Evolutionary conservation across 257 asterid genomes (phyloP).

Genomic region (Primulina tabacum): DNA sequence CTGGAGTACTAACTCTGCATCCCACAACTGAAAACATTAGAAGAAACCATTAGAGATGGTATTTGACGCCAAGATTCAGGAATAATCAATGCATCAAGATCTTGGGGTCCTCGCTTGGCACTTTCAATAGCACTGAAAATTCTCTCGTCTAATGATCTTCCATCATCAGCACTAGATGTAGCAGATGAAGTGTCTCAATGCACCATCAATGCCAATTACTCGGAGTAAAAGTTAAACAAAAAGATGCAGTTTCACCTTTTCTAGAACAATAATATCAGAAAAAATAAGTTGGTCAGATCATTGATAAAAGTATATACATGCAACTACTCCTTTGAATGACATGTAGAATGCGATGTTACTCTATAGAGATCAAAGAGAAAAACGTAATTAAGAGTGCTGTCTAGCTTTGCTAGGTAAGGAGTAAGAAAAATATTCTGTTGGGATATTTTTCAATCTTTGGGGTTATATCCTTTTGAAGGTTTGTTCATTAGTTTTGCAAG

Average conservation of each 20-base stretch:
- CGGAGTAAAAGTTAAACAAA: background rate
- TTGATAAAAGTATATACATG: background rate
- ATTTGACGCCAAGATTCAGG: slow-evolving; percentile 10
- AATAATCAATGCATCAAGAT: slow-evolving; percentile 9
- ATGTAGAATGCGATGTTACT: background rate
- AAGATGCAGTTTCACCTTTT: background rate
- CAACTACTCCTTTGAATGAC: background rate
- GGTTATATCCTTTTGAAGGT: too few relatives aligned
- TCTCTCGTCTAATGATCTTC: background rate
- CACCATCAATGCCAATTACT: background rate
- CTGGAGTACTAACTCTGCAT: slow-evolving; percentile 48
- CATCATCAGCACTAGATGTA: background rate
- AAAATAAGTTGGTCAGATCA: background rate
- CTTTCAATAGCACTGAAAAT: too few relatives aligned
- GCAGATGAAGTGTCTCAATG: background rate
- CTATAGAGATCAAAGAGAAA: background rate
- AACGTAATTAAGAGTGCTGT: too few relatives aligned
- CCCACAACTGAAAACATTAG: slow-evolving; percentile 65
- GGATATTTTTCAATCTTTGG: too few relatives aligned
- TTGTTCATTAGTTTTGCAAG: too few relatives aligned
- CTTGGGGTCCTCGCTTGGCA: background rate
- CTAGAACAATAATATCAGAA: background rate
- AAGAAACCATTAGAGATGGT: slow-evolving; percentile 1
- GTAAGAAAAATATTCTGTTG: too few relatives aligned
- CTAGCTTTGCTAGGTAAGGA: too few relatives aligned